A percentile compares a stretch with the other conserved stretches of the same genome.
phyloP scores from a whole-genome alignment of 75 land plant genomes.

The Picea sitchensis region DNA sequence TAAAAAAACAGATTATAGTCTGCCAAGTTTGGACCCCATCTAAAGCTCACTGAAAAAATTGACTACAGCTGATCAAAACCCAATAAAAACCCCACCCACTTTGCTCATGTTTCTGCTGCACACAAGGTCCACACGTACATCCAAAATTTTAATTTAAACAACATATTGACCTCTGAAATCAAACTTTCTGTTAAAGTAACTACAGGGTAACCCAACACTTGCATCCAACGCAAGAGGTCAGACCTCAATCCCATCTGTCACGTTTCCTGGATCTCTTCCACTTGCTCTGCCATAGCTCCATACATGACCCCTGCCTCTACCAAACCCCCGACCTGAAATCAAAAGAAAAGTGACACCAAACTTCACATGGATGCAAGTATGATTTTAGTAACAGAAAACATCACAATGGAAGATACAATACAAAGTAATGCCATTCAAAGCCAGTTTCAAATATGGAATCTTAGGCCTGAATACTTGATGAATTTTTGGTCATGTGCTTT shows the following conservation, averaged over 20 bases:
- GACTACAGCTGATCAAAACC: too few species aligned
- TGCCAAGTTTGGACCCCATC: too few species aligned
- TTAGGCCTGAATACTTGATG: not conserved
- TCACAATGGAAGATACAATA: slow-evolving; percentile 18
- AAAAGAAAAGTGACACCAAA: slow-evolving; percentile 2
- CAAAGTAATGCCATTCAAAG: slow-evolving; percentile 12
- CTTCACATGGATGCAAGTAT: not conserved
- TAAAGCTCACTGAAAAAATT: too few species aligned
- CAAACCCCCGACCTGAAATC: slow-evolving; percentile 17
- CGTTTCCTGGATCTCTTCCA: not conserved
- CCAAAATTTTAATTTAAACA: too few species aligned
- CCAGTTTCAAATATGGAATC: slow-evolving; percentile 4
- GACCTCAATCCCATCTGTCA: too few species aligned
- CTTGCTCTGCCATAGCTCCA: slow-evolving; percentile 20
- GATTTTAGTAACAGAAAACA: not conserved
- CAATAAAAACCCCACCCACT: too few species aligned
- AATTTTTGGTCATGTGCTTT: not conserved
- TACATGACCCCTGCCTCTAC: slow-evolving; percentile 32
- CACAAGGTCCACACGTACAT: too few species aligned
- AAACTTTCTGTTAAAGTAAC: slow-evolving; percentile 6
- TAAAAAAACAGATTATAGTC: too few species aligned
- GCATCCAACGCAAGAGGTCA: too few species aligned
- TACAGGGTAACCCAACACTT: not conserved
- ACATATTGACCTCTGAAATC: not conserved
- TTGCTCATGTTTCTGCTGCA: too few species aligned